phyloP scores from a whole-genome alignment of 768 basidiomycete genomes.

The Macrocybe gigantea region DNA sequence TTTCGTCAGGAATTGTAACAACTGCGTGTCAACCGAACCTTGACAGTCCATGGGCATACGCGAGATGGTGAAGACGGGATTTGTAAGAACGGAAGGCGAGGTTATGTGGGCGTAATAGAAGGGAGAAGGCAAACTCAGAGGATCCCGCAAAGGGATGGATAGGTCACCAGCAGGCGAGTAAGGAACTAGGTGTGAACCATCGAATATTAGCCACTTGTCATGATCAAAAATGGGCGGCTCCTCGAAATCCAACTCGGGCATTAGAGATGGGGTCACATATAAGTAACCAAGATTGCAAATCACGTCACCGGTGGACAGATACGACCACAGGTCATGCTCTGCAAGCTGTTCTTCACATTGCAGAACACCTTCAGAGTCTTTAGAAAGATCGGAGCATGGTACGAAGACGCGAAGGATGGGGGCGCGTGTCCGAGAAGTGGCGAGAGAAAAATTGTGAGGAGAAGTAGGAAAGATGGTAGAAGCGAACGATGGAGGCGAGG shows the following conservation, averaged over 20 bases:
- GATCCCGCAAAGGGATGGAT: conserved; percentile 14
- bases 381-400: conserved; percentile 53
- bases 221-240: conserved; percentile 5
- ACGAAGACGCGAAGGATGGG: conserved; percentile 71
- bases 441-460: conserved; percentile 61
- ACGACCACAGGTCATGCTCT: conserved; percentile 63
- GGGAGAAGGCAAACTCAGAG: conserved; percentile 65
- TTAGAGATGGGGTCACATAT: conserved; percentile 26
- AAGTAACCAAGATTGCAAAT: conserved; percentile 80
- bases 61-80: conserved; percentile 29
- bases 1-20: too few species aligned
- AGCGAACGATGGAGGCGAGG: conserved; percentile 23
- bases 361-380: conserved; percentile 34
- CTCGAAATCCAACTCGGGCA: not conserved
- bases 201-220: conserved; percentile 66
- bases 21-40: too few species aligned
- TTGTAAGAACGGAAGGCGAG: conserved; percentile 22
- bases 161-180: conserved; percentile 14
- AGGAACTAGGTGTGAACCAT: conserved; percentile 55
- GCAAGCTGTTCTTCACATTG: conserved; percentile 66
- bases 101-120: conserved; percentile 73
- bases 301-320: conserved; percentile 73
- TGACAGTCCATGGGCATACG: conserved; percentile 25
- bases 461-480: conserved; percentile 48
- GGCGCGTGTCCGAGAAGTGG: conserved; percentile 58